Base-by-base conservation (phyloP, 2,329 filamentous ascomycete genomes). In the Pseudogymnoascus sp. region DNA sequence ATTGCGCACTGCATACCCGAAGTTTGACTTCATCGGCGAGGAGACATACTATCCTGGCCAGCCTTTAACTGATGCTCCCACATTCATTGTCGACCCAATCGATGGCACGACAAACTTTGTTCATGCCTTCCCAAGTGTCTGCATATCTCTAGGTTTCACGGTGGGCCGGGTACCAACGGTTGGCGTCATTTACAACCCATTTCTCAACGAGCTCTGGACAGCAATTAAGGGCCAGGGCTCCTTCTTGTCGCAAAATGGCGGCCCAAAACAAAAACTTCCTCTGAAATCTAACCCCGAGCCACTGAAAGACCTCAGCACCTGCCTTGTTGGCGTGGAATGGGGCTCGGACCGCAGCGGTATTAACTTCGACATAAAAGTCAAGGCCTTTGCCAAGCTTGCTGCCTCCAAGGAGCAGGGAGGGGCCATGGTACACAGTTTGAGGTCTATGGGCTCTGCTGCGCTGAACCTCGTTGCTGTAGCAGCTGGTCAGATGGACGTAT, bases 21-120 rank as follows among this genome's bases (percentile, higher is more conserved):
- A 71, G 64, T 82, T 81, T 69, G 73, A 79, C 66, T 90, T 90
- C 73, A 84, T 91, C 72, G 88, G 88, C 71, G 88, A 90, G 71
- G 89, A 93, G 75, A 91, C 88, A 29, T 88, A 90, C 76, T 78
- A 84, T 65, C 82, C 87, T 1, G 88, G 88, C 68, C 75, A 79
- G 68, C 76, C 74, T 44, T 77, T 93, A 54, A 87, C 84, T 0
- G 73, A 79, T 31, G 80, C 80, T 13, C 89, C 89, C 1, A 93
- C 89, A 44, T 92, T 92, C 75, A 82, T 92, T 70, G 86, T 89
- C 66, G 89, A 93, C 72, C 89, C 89, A 47, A 92, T 93, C 68
- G 89, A 93, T 75, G 89, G 88, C 70, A 92, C 84, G 5, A 90
- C 87, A 59, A 92, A 92, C 79, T 92, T 93, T 70, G 82, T 92